Conservation (phyloP, 179 eudicot genomes). For the Amaranthus tricolor region DNA sequence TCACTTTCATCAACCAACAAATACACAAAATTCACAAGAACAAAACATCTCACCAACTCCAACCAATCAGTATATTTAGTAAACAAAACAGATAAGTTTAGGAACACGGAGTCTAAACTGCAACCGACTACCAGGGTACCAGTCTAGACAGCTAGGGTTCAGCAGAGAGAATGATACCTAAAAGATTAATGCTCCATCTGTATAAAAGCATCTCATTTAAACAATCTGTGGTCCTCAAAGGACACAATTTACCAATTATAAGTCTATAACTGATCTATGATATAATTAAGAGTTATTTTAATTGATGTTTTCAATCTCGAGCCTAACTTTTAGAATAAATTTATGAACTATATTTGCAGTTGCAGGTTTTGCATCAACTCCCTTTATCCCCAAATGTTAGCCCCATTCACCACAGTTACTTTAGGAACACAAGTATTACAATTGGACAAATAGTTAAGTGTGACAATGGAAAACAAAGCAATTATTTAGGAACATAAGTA, state of each 20-base stretch:
- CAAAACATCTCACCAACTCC: neutral
- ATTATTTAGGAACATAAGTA: too few relatives aligned
- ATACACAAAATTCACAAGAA: too few relatives aligned
- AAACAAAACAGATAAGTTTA: neutral
- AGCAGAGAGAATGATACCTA: neutral
- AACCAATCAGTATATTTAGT: neutral
- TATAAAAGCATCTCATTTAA: neutral
- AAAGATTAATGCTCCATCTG: neutral
- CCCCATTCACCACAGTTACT: too few relatives aligned
- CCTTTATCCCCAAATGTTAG: too few relatives aligned
- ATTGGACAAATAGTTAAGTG: too few relatives aligned
- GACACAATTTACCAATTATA: neutral
- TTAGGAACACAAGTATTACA: too few relatives aligned
- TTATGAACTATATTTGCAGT: neutral
- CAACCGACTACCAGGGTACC: neutral
- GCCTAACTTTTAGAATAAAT: neutral
- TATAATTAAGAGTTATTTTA: neutral
- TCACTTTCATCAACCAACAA: neutral
- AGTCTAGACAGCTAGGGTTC: neutral
- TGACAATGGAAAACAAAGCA: too few relatives aligned
- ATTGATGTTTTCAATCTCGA: neutral
- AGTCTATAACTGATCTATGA: neutral
- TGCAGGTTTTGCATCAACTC: neutral
- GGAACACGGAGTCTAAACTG: neutral
- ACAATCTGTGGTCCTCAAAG: neutral